These are phyloP conservation scores for Candida oleophila DNA, from an alignment of 805 yeast genomes.

Conservation along the genomic window DNA sequence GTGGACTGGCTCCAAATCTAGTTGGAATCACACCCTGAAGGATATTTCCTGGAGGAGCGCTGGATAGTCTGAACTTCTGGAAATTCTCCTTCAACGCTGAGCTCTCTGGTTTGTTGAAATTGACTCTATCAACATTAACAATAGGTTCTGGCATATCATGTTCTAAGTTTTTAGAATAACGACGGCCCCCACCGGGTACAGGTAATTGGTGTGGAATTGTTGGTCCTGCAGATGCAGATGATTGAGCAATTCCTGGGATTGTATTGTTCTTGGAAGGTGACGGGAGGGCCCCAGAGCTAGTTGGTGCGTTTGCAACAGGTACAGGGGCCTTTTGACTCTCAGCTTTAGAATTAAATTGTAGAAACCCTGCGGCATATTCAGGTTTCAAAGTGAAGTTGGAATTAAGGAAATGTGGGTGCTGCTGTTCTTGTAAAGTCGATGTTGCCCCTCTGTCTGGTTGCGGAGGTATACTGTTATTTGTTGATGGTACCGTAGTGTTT, in stretches of 20 bases:
- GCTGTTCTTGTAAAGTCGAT: background rate
- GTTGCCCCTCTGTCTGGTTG: background rate
- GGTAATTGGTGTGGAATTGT: background rate
- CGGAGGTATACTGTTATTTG: background rate
- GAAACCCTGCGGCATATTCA: constrained; percentile 16
- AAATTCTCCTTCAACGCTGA: constrained; percentile 13
- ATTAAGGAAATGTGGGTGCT: constrained; percentile 28
- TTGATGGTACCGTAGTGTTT: background rate
- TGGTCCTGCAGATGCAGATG: background rate
- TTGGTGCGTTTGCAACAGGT: background rate
- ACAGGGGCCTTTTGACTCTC: background rate
- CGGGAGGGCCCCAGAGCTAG: background rate
- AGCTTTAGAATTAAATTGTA: background rate
- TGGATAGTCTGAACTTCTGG: constrained; percentile 15
- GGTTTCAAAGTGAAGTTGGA: constrained; percentile 28
- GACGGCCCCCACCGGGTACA: background rate
- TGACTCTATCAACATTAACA: constrained; percentile 8
- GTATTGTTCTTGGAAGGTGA: too few species aligned
- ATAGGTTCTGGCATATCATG: background rate
- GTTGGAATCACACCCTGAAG: constrained; percentile 1
- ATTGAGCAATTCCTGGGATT: background rate
- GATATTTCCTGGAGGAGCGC: constrained; percentile 1
- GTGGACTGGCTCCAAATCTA: constrained; percentile 1
- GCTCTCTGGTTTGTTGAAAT: constrained; percentile 12
- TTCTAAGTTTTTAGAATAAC: constrained; percentile 2